A percentile compares a stretch with the other conserved stretches of the same genome.
Conservation (phyloP, 2,329 filamentous ascomycete species). For the Aspergillus caelatus region DNA sequence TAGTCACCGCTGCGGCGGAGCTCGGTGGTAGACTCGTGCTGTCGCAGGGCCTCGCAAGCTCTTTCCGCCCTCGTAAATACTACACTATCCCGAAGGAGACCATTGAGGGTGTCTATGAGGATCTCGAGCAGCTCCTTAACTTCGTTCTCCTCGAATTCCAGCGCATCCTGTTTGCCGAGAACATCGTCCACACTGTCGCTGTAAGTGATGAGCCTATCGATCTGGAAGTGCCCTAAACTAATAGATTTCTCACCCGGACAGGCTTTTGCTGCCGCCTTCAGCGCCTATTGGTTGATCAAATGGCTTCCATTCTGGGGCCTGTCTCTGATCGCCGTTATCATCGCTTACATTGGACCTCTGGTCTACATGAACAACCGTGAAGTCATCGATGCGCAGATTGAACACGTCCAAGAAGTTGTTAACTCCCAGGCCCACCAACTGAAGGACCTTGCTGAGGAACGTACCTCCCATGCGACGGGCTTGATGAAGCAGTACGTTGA, state of each 20-base stretch:
- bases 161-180: conserved; percentile 67
- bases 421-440: conserved; percentile 63
- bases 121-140: conserved; percentile 66
- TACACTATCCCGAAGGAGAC: conserved; percentile 67
- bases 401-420: conserved; percentile 57
- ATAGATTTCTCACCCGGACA: conserved; percentile 29
- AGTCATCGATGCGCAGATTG: conserved; percentile 63
- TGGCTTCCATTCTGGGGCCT: conserved; percentile 68
- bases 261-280: conserved; percentile 62
- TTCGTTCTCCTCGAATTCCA: conserved; percentile 71
- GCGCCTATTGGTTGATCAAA: conserved; percentile 67
- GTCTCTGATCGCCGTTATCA: conserved; percentile 57
- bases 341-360: conserved; percentile 63
- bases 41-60: conserved; percentile 61
- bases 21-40: conserved; percentile 58
- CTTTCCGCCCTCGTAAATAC: conserved; percentile 66
- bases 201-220: conserved; percentile 45
- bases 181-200: conserved; percentile 61
- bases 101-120: conserved; percentile 62
- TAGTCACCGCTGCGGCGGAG: conserved; percentile 61
- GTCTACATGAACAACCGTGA: conserved; percentile 68
- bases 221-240: background rate
- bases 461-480: conserved; percentile 60
- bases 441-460: conserved; percentile 62
- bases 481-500: conserved; percentile 61